Conservation (phyloP, 1,139 yeast species). For the Geotrichum macrosporum region DNA sequence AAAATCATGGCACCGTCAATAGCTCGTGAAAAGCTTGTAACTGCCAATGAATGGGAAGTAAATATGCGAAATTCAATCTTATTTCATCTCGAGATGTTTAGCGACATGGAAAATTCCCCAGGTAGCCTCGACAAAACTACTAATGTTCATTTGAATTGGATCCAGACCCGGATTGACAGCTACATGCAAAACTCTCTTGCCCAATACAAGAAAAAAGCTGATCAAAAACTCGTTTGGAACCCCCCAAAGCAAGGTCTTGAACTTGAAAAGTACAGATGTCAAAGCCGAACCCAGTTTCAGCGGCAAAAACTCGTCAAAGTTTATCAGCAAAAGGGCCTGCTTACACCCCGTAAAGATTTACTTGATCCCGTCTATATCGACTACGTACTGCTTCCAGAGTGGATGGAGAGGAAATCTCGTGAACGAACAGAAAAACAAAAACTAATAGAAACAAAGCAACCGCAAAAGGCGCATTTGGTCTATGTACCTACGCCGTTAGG, state of each 20-base stretch:
- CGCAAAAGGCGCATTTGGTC: conserved; percentile 11
- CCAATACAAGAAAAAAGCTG: conserved; percentile 1
- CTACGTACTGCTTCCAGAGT: conserved; percentile 18
- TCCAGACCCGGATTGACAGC: conserved; percentile 9
- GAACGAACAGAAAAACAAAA: neutral
- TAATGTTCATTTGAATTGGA: conserved; percentile 8
- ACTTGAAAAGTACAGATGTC: neutral
- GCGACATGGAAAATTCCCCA: neutral
- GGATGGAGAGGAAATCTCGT: conserved; percentile 5
- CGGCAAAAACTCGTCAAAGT: conserved; percentile 11
- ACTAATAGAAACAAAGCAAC: conserved; percentile 2
- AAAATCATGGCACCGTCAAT: conserved; percentile 10
- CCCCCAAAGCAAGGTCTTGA: conserved; percentile 8
- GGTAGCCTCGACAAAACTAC: neutral
- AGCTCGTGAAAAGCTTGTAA: neutral
- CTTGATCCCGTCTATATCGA: conserved; percentile 17
- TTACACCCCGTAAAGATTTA: conserved; percentile 2
- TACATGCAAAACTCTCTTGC: conserved; percentile 1
- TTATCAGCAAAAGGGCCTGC: neutral
- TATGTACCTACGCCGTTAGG: conserved; percentile 19
- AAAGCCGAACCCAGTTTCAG: conserved; percentile 8
- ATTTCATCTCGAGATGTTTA: neutral
- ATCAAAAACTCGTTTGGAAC: conserved; percentile 2
- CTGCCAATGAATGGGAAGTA: conserved; percentile 12
- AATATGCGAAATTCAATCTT: conserved; percentile 12